Evolutionary conservation across 768 basidiomycete genomes (phyloP).

Genomic region (Russula abietina): DNA sequence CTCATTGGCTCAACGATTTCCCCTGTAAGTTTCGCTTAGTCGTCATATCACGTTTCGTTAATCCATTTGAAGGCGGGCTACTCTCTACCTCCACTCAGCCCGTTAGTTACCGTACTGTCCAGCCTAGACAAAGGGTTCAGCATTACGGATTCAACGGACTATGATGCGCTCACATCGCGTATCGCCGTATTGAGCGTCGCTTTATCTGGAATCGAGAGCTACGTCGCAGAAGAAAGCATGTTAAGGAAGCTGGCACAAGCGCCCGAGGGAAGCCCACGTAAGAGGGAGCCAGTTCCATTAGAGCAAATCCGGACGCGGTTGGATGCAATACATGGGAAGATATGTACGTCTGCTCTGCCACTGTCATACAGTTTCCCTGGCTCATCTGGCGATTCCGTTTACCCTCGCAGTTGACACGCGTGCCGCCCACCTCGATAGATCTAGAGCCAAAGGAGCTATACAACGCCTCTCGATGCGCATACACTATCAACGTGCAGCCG

Average conservation of each 20-base stretch:
- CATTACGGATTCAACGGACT: constrained; percentile 40
- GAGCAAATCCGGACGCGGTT: constrained; percentile 45
- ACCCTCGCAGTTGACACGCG: constrained; percentile 55
- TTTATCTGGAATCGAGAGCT: constrained; percentile 51
- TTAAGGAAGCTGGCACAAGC: constrained; percentile 5
- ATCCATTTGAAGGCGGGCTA: constrained; percentile 28
- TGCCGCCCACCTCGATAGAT: constrained; percentile 70
- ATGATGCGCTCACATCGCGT: constrained; percentile 50
- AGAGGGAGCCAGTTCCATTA: constrained; percentile 39
- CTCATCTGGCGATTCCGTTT: neutral
- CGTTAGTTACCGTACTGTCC: constrained; percentile 46
- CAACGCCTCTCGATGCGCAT: constrained; percentile 60
- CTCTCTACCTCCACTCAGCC: constrained; percentile 46
- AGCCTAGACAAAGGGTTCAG: constrained; percentile 37
- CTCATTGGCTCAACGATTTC: constrained; percentile 32
- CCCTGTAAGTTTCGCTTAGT: constrained; percentile 9
- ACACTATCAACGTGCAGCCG: constrained; percentile 49
- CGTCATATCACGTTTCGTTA: neutral
- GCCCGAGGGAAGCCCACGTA: constrained; percentile 28
- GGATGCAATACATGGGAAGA: constrained; percentile 51
- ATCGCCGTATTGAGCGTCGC: constrained; percentile 54
- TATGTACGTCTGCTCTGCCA: constrained; percentile 41
- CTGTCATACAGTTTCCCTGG: neutral
- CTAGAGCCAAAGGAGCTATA: constrained; percentile 61
- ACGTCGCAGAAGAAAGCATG: constrained; percentile 43